phyloP scores from a whole-genome alignment of 306 rosid species.

The Pterocarpus macrocarpus region DNA sequence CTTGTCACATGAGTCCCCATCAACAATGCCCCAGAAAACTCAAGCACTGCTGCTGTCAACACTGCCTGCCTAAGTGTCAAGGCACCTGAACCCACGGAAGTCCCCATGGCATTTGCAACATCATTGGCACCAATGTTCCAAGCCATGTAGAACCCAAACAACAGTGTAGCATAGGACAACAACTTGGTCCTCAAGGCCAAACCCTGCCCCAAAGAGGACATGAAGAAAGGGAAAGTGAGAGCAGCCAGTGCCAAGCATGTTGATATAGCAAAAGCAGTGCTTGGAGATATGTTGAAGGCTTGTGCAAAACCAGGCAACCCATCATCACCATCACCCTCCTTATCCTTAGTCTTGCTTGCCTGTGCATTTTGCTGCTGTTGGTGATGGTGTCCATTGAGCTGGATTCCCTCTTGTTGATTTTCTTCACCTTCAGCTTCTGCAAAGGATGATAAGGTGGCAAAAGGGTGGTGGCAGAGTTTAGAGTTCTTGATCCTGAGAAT shows the following conservation, averaged over 20 bases:
- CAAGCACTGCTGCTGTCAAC: slow-evolving; percentile 83
- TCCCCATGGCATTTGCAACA: slow-evolving; percentile 99
- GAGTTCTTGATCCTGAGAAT: slow-evolving; percentile 51
- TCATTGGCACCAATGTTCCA: slow-evolving; percentile 99
- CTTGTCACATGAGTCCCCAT: slow-evolving; percentile 94
- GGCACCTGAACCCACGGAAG: slow-evolving; percentile 97
- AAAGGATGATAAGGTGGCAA: slow-evolving; percentile 76
- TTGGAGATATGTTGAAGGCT: slow-evolving; percentile 78
- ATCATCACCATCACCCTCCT: background rate
- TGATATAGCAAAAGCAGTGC: slow-evolving; percentile 70
- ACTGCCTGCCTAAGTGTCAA: slow-evolving; percentile 87
- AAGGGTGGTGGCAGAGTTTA: slow-evolving; percentile 62
- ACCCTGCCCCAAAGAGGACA: slow-evolving; percentile 75
- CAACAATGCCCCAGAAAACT: slow-evolving; percentile 85
- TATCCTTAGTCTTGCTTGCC: background rate
- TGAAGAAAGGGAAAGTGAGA: slow-evolving; percentile 69
- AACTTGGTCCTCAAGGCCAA: slow-evolving; percentile 66
- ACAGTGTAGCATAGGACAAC: slow-evolving; percentile 69
- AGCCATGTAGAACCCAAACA: slow-evolving; percentile 96
- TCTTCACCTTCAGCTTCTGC: slow-evolving; percentile 75
- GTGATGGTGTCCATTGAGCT: slow-evolving; percentile 45
- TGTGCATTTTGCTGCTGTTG: slow-evolving; percentile 15
- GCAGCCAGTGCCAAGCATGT: slow-evolving; percentile 79
- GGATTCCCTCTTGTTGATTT: slow-evolving; percentile 43
- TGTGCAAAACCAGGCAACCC: slow-evolving; percentile 67